Evolutionary conservation across 495 filamentous ascomycete genomes (phyloP), one percentile per base, ranked within the genome.

Genomic region (Aspergillus cristatus): DNA sequence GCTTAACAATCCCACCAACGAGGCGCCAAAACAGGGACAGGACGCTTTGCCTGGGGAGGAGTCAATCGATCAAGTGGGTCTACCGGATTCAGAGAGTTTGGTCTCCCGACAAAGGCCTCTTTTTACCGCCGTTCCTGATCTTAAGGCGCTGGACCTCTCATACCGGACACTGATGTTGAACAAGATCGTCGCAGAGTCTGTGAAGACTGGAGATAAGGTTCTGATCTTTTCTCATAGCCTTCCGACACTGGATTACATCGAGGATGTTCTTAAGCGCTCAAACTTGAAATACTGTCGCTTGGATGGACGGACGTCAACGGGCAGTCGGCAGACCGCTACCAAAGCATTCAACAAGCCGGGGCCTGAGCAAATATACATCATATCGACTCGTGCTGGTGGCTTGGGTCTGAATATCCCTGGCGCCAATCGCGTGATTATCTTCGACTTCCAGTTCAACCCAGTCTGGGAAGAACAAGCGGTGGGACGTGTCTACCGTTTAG

Each of bases 361-460:
- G n/a, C 53, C 63, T 5, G 50, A 53, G 11, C 42, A 70, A 40
- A 60, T 94, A 1, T 86, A 83, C 46, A 65, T 95, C 2, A 84
- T 95, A 18, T 94, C 87, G 0, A 94, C 88, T 1, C 72, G 54
- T 38, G 84, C 89, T 14, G 88, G 88, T 12, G 87, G 86, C 1
- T 51, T 85, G 0, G 88, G 88, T 0, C 58, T 96, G 39, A 97
- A 97, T 46, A 77, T 97, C 20, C 67, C 63, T 26, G 81, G 83
- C 3, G 90, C 90, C 0, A 97, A 94, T 55, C 75, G 90, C 6
- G 84, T 94, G 7, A 68, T 96, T 15, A 82, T 97, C 14, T 81
- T 94, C 25, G 90, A 97, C 49, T 85, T 82, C 53, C 65, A 67
- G 33, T 95, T 78, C 57, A 90, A 85, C 36, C 90, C 90, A 0